Conservation (phyloP, 306 rosid species). For the Cicer chorassanicum region DNA sequence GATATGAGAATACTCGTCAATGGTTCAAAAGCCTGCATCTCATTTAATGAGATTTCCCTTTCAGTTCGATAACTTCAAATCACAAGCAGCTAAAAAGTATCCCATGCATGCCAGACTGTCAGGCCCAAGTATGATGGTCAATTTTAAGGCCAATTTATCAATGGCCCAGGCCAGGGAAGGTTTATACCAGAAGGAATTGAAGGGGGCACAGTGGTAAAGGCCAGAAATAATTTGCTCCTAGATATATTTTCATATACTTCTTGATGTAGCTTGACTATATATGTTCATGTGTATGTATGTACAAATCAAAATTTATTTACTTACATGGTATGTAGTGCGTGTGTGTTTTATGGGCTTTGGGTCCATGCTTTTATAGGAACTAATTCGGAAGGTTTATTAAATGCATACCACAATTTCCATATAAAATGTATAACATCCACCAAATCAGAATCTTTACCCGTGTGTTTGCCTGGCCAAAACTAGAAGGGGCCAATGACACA, state of each 20-base stretch:
- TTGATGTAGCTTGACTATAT: neutral
- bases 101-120: neutral
- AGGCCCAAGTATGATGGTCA: neutral
- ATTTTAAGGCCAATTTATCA: conserved; percentile 3
- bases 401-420: conserved; percentile 26
- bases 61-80: conserved; percentile 7
- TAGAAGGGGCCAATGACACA: conserved; percentile 85
- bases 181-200: conserved; percentile 5
- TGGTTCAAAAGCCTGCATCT: neutral
- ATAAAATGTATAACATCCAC: conserved; percentile 24
- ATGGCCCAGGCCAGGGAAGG: conserved; percentile 5
- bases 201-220: conserved; percentile 8
- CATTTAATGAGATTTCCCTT: neutral
- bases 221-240: neutral
- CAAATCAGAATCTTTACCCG: conserved; percentile 57
- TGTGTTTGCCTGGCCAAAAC: conserved; percentile 99
- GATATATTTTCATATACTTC: conserved; percentile 5
- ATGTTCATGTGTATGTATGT: neutral
- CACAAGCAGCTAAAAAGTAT: conserved; percentile 15
- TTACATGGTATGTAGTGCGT: conserved; percentile 1
- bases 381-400: conserved; percentile 24
- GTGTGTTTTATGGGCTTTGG: conserved; percentile 12
- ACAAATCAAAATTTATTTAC: conserved; percentile 15
- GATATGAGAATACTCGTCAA: conserved; percentile 5
- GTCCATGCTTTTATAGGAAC: conserved; percentile 15